Evolutionary conservation across 2,329 filamentous ascomycete genomes (phyloP).

Genomic region (Aspergillus costaricaensis): DNA sequence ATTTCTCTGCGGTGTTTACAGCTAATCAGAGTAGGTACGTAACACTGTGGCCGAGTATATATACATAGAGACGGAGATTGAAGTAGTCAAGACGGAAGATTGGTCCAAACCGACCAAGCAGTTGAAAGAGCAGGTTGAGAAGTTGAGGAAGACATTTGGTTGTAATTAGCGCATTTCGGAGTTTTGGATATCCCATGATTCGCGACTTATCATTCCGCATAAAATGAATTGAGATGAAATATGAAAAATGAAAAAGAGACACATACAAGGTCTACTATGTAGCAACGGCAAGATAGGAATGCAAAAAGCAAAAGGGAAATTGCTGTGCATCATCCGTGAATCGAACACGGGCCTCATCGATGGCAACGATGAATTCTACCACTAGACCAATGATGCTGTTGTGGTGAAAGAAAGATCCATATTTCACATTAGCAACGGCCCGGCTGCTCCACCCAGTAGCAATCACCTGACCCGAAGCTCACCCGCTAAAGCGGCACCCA

Average conservation of each 20-base stretch:
- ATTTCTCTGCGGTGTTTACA: neutral
- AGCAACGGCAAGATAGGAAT: neutral
- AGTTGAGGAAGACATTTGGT: slow-evolving; percentile 22
- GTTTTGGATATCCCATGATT: neutral
- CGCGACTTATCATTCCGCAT: too few relatives aligned
- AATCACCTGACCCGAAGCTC: slow-evolving; percentile 8
- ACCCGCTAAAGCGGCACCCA: slow-evolving; percentile 15
- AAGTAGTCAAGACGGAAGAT: slow-evolving; percentile 35
- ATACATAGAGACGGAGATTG: slow-evolving; percentile 36
- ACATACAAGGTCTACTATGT: too few relatives aligned
- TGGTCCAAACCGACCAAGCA: slow-evolving; percentile 39
- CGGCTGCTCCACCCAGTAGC: neutral
- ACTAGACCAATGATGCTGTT: slow-evolving; percentile 48
- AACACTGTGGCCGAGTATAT: slow-evolving; percentile 38
- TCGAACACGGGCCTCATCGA: slow-evolving; percentile 51
- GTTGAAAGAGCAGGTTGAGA: slow-evolving; percentile 37
- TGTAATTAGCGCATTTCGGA: slow-evolving; percentile 12
- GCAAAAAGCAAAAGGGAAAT: slow-evolving; percentile 22
- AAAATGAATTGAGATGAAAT: too few relatives aligned
- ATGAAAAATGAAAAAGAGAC: too few relatives aligned
- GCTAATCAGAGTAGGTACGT: slow-evolving; percentile 35
- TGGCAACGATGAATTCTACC: slow-evolving; percentile 50
- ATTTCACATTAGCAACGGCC: neutral
- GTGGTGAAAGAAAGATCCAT: neutral
- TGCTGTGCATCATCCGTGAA: slow-evolving; percentile 47